A percentile compares a stretch with the other conserved stretches of the same genome.
Evolutionary conservation across 2,329 filamentous ascomycete species (phyloP).

Genomic region (Trichoderma sp.): DNA sequence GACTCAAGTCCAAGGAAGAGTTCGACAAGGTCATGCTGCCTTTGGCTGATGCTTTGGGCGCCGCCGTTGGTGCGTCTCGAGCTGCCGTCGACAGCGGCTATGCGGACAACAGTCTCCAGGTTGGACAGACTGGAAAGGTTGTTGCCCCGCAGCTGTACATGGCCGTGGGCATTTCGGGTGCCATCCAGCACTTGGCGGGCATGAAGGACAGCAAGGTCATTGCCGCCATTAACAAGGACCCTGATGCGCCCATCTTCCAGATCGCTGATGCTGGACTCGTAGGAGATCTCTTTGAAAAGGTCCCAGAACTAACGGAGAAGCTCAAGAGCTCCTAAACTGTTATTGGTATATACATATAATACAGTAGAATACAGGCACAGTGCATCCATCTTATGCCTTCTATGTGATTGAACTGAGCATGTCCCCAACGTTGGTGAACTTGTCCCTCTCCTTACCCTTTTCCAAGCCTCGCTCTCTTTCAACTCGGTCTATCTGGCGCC

Average conservation of each 20-base stretch:
- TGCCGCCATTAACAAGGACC: constrained; percentile 97
- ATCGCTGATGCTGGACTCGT: constrained; percentile 95
- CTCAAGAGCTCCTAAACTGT: constrained; percentile 60
- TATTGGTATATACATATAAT: constrained; percentile 31
- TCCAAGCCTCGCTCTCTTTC: constrained; percentile 68
- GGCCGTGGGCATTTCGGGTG: constrained; percentile 92
- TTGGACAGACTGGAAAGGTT: constrained; percentile 98
- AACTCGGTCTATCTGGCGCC: constrained; percentile 77
- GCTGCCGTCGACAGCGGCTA: constrained; percentile 97
- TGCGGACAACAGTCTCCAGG: constrained; percentile 96
- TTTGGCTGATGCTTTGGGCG: constrained; percentile 86
- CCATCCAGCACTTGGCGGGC: constrained; percentile 95
- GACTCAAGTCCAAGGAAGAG: constrained; percentile 96
- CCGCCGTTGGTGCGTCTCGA: constrained; percentile 92
- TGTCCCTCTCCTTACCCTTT: constrained; percentile 77
- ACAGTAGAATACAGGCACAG: constrained; percentile 1
- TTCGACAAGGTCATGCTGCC: constrained; percentile 93
- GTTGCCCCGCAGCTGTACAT: constrained; percentile 95
- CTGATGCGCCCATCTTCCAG: constrained; percentile 97
- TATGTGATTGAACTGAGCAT: constrained; percentile 58
- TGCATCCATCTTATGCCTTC: constrained; percentile 24
- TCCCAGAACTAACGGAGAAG: constrained; percentile 95
- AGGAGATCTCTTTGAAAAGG: constrained; percentile 92
- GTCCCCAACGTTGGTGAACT: constrained; percentile 58
- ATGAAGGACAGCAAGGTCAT: constrained; percentile 99